Percentiles rank a stretch among this genome's conserved stretches.
Evolutionary conservation across 768 basidiomycete species (phyloP).

Genomic region (Pleurotus platypus): DNA sequence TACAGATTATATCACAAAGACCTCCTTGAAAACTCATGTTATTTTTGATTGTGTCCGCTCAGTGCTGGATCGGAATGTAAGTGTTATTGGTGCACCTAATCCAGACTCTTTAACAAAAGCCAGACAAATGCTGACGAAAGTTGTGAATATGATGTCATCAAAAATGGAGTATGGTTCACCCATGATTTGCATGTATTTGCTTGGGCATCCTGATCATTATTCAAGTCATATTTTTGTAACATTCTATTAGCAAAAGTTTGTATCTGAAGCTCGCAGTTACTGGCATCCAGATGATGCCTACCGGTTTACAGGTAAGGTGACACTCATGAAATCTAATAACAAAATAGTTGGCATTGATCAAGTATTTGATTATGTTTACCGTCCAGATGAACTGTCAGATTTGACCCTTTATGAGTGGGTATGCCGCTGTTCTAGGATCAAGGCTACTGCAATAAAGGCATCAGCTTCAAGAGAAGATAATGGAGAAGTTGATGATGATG

Average conservation of each 20-base stretch:
- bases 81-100: not conserved
- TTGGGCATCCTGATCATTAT: slow-evolving; percentile 26
- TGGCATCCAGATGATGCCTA: slow-evolving; percentile 12
- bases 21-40: slow-evolving; percentile 24
- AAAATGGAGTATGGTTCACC: slow-evolving; percentile 27
- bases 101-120: slow-evolving; percentile 13
- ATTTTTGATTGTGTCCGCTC: slow-evolving; percentile 12
- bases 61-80: slow-evolving; percentile 13
- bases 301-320: slow-evolving; percentile 14
- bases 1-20: slow-evolving; percentile 26
- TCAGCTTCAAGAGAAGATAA: not conserved
- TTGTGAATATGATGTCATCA: slow-evolving; percentile 24
- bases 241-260: slow-evolving; percentile 12
- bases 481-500: no score
- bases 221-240: slow-evolving; percentile 17
- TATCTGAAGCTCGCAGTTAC: slow-evolving; percentile 11
- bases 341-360: slow-evolving; percentile 16
- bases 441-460: not conserved
- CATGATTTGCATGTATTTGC: slow-evolving; percentile 10
- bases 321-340: slow-evolving; percentile 14
- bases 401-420: slow-evolving; percentile 16
- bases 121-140: slow-evolving; percentile 20
- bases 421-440: not conserved
- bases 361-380: slow-evolving; percentile 14
- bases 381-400: slow-evolving; percentile 10